These are phyloP conservation scores for Allium sativum DNA, from an alignment of 106 monocot genomes.

Conservation along the genomic window DNA sequence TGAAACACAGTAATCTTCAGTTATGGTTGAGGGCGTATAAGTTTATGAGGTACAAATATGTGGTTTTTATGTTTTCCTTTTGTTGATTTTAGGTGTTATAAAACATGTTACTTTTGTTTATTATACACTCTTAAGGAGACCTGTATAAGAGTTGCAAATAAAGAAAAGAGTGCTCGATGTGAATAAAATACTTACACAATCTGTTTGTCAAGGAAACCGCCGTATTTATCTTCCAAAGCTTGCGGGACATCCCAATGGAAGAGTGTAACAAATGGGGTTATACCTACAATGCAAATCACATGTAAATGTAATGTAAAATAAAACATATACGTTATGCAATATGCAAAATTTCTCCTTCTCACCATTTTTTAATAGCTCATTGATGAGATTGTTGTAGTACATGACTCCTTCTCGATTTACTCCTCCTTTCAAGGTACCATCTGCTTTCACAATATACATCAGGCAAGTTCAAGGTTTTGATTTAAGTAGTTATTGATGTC, in stretches of 20 bases:
- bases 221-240: slow-evolving; percentile 37
- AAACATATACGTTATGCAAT: neutral
- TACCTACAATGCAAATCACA: slow-evolving; percentile 9
- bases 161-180: neutral
- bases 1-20: too few species aligned
- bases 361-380: slow-evolving; percentile 28
- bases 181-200: slow-evolving; percentile 19
- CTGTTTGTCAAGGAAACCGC: slow-evolving; percentile 25
- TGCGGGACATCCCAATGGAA: slow-evolving; percentile 60
- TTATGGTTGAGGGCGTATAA: too few species aligned
- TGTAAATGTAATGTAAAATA: neutral
- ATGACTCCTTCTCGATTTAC: slow-evolving; percentile 42
- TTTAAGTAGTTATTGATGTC: neutral
- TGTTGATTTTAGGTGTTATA: too few species aligned
- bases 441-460: slow-evolving; percentile 6
- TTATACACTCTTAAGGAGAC: too few species aligned
- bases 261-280: slow-evolving; percentile 41
- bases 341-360: neutral
- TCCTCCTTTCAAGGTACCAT: slow-evolving; percentile 31
- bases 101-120: too few species aligned
- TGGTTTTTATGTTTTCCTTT: too few species aligned
- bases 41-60: too few species aligned
- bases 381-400: slow-evolving; percentile 50
- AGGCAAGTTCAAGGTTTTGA: too few species aligned
- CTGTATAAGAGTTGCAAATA: too few species aligned